Evolutionary conservation across 1,139 yeast genomes (phyloP), one percentile per base, ranked within the genome.

Genomic region (Suhomyces anneliseae): DNA sequence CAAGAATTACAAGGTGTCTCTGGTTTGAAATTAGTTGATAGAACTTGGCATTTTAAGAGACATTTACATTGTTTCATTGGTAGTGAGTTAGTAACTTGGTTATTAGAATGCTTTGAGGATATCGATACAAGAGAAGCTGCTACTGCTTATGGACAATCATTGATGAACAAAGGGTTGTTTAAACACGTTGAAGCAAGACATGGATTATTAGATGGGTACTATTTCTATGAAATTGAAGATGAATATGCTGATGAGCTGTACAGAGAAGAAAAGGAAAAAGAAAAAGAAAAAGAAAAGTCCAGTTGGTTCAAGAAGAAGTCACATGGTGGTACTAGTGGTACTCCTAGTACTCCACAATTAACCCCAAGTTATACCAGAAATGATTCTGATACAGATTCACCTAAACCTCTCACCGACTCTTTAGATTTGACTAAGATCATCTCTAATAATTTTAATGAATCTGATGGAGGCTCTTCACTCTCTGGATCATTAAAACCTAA

Each of bases 41-140:
- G 98, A 56, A 79, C 85, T 29, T 93, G 99, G 99, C 98, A 93
- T 64, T 84, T 92, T 79, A 85, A 84, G 53, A 72, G 79, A 9
- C 95, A 90, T 64, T 74, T 78, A 34, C 81, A 86, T 53, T 88
- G 96, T 65, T 90, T 93, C 61, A 66, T 89, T 32, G 98, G 98
- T 0, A 82, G 83, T 54, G 97, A 90, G 51, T 74, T 90, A 54
- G 97, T 90, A 0, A 79, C 83, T 19, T 93, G 98, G 97, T 62
- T 92, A 45, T 71, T 87, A 36, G 87, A 86, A 50, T 82, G 84
- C 50, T 87, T 90, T 59, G 82, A 80, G 27, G 98, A 90, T 58
- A 83, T 93, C 39, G 82, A 83, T 42, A 82, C 87, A 0, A 71
- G 95, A 50, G 97, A 90, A 31, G 93, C 85, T 15, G 98, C 98